phyloP scores from a whole-genome alignment of 2,329 filamentous ascomycete genomes.

The Penicillium sp. region DNA sequence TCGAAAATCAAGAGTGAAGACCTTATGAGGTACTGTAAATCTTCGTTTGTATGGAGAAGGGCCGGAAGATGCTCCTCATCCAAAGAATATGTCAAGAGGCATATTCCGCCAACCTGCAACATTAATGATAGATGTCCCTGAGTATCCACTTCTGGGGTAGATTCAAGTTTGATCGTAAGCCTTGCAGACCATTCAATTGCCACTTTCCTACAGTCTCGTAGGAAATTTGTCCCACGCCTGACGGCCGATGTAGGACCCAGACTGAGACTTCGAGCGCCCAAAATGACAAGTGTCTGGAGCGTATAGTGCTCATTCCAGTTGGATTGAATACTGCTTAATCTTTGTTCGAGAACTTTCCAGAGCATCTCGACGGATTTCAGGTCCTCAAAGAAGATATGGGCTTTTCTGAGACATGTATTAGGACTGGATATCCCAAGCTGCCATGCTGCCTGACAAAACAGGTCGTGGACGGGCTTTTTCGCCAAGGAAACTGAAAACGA shows the following conservation, averaged over 20 bases:
- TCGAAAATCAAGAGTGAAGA: constrained; percentile 22
- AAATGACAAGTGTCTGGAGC: constrained; percentile 27
- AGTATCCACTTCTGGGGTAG: neutral
- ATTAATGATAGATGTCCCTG: constrained; percentile 10
- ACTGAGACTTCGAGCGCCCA: constrained; percentile 16
- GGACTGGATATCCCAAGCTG: constrained; percentile 47
- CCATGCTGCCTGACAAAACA: constrained; percentile 55
- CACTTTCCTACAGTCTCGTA: constrained; percentile 6
- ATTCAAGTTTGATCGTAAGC: constrained; percentile 7
- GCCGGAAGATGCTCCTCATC: constrained; percentile 10
- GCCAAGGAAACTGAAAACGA: constrained; percentile 55
- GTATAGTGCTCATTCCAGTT: constrained; percentile 57
- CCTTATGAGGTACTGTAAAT: constrained; percentile 14
- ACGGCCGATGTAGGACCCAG: constrained; percentile 6
- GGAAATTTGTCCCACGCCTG: neutral
- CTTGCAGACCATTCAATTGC: constrained; percentile 15
- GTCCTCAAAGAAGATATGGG: constrained; percentile 26
- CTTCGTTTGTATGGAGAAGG: constrained; percentile 13
- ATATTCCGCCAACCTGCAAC: constrained; percentile 14
- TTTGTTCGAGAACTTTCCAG: constrained; percentile 36
- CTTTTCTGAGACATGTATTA: constrained; percentile 20
- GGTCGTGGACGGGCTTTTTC: constrained; percentile 49
- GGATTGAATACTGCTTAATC: constrained; percentile 42
- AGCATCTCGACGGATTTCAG: constrained; percentile 32
- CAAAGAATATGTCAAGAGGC: constrained; percentile 18